Evolutionary conservation across 495 filamentous ascomycete species (phyloP).

Genomic region (Arthonia radiata): DNA sequence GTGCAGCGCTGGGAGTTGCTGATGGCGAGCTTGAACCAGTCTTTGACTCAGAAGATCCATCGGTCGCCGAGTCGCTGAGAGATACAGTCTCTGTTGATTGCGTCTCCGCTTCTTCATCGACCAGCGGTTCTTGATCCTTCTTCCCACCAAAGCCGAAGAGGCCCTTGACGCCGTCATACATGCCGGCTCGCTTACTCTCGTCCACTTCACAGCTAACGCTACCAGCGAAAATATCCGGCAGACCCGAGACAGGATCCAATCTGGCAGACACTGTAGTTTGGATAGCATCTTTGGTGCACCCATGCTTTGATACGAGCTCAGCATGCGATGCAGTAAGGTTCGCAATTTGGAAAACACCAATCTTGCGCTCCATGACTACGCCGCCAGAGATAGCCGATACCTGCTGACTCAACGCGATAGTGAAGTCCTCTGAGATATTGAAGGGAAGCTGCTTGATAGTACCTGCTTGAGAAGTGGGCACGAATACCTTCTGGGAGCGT

Average conservation of each 20-base stretch:
- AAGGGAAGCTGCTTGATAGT: constrained; percentile 71
- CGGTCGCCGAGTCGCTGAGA: constrained; percentile 19
- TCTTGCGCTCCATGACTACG: constrained; percentile 24
- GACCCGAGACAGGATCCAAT: constrained; percentile 47
- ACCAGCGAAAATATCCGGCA: constrained; percentile 53
- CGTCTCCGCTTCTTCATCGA: constrained; percentile 28
- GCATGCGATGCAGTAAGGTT: constrained; percentile 68
- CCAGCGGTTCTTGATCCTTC: constrained; percentile 54
- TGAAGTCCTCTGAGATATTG: constrained; percentile 62
- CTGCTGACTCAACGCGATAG: constrained; percentile 56
- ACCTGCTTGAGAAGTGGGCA: constrained; percentile 47
- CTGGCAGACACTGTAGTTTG: constrained; percentile 54
- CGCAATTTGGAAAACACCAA: constrained; percentile 35
- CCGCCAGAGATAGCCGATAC: constrained; percentile 19
- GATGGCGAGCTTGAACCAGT: constrained; percentile 18
- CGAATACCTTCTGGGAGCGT: constrained; percentile 53
- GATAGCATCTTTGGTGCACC: constrained; percentile 53
- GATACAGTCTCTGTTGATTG: constrained; percentile 16
- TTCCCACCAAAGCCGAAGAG: constrained; percentile 82
- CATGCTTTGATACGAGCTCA: constrained; percentile 45
- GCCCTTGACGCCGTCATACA: constrained; percentile 82
- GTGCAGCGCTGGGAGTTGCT: constrained; percentile 19
- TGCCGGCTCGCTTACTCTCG: constrained; percentile 40
- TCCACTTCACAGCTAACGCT: constrained; percentile 66
- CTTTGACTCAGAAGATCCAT: constrained; percentile 9